Percentiles rank a stretch among this genome's conserved stretches.
Conservation (phyloP, 306 rosid species). For the Medicago arabica region DNA sequence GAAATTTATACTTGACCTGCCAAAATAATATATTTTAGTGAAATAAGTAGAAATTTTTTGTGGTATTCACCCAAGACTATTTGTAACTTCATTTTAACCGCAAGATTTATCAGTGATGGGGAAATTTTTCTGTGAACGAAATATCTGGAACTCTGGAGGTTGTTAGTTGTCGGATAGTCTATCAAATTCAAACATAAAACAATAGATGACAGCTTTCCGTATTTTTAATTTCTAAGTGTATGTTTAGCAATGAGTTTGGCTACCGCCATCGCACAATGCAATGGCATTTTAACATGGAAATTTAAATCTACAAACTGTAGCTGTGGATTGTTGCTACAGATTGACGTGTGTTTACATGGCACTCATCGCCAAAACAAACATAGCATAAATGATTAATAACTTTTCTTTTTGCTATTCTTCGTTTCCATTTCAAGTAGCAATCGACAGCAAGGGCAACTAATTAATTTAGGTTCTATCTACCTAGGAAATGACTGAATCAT, state of each 20-base stretch:
- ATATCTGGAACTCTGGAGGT: background rate
- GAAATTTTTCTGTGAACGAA: background rate
- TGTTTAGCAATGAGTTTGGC: no score
- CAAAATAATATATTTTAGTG: constrained; percentile 4
- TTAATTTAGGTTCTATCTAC: constrained; percentile 18
- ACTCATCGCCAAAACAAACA: no score
- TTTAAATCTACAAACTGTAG: no score
- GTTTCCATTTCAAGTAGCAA: constrained; percentile 13
- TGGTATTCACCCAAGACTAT: background rate
- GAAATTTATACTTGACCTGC: background rate
- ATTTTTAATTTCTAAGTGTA: background rate
- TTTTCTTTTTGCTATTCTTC: background rate
- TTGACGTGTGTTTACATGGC: no score
- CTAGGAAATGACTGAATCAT: background rate
- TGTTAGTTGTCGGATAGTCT: constrained; percentile 19
- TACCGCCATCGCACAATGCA: no score
- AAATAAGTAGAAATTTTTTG: background rate
- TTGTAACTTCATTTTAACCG: background rate
- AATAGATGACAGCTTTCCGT: background rate
- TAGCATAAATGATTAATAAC: background rate
- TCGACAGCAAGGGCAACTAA: background rate
- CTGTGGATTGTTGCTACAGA: no score
- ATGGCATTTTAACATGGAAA: no score
- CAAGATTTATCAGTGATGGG: background rate
- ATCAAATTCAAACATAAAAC: constrained; percentile 27